Conservation (phyloP, 805 yeast genomes). For the Kodamaea nitidulidarum region DNA sequence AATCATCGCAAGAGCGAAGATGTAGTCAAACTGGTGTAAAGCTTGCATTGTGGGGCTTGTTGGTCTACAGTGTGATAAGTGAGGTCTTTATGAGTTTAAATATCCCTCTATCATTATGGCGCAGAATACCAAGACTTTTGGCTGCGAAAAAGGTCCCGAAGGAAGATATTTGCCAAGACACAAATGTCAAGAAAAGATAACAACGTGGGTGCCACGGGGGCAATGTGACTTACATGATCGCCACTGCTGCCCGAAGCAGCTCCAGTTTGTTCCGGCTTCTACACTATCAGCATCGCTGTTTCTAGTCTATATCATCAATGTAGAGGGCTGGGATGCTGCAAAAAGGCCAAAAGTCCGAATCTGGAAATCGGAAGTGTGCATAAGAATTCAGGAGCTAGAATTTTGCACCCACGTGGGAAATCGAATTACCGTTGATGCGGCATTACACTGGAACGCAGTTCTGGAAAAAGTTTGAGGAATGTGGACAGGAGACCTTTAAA, state of each 20-base stretch:
- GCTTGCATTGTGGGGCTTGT: constrained; percentile 22
- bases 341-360: not conserved
- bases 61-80: not conserved
- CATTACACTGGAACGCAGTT: too few species aligned
- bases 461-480: too few species aligned
- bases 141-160: constrained; percentile 8
- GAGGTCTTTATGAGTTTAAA: too few species aligned
- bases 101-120: not conserved
- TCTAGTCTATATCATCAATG: too few species aligned
- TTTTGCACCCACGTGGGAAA: constrained; percentile 9
- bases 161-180: constrained; percentile 5
- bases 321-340: too few species aligned
- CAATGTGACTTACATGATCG: not conserved
- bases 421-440: not conserved
- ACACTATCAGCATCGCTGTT: too few species aligned
- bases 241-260: not conserved
- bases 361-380: not conserved
- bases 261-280: not conserved
- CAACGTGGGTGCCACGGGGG: constrained; percentile 8
- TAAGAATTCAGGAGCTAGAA: not conserved
- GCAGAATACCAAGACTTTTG: constrained; percentile 10
- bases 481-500: too few species aligned
- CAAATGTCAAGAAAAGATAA: not conserved
- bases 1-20: constrained; percentile 64
- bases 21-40: constrained; percentile 59